Conservation (phyloP, 1,139 yeast genomes). For the Lodderomyces pseudojiufengensis region DNA sequence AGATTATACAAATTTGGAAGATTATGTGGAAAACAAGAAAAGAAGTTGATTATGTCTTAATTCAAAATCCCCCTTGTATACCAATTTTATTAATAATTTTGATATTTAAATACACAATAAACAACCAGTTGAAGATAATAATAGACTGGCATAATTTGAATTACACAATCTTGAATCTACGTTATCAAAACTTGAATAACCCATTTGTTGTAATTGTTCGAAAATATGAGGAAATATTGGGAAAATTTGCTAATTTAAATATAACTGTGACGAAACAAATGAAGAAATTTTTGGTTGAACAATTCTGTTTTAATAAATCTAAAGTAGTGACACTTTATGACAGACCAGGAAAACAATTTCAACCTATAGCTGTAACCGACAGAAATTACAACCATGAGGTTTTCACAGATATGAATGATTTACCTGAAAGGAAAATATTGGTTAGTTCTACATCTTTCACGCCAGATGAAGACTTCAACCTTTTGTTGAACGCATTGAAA, state of each 20-base stretch:
- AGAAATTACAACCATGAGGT: slow-evolving; percentile 20
- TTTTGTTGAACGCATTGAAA: slow-evolving; percentile 66
- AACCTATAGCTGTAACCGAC: slow-evolving; percentile 30
- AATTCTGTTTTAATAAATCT: slow-evolving; percentile 45
- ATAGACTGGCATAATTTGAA: slow-evolving; percentile 98
- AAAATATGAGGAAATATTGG: slow-evolving; percentile 55
- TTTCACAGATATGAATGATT: slow-evolving; percentile 30
- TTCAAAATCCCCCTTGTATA: slow-evolving; percentile 92
- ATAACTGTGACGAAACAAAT: slow-evolving; percentile 78
- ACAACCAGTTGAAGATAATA: slow-evolving; percentile 60
- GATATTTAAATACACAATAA: slow-evolving; percentile 48
- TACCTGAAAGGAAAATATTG: slow-evolving; percentile 52
- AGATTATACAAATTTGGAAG: slow-evolving; percentile 43
- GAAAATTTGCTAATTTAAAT: slow-evolving; percentile 57
- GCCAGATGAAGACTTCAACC: slow-evolving; percentile 84
- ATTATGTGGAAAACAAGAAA: slow-evolving; percentile 49
- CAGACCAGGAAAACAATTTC: slow-evolving; percentile 69
- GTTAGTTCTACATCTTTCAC: slow-evolving; percentile 92
- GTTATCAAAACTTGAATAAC: slow-evolving; percentile 51
- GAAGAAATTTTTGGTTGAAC: slow-evolving; percentile 54
- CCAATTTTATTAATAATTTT: slow-evolving; percentile 72
- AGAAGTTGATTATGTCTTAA: slow-evolving; percentile 65
- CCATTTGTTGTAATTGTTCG: slow-evolving; percentile 61
- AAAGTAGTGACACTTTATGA: slow-evolving; percentile 57
- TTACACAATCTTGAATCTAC: slow-evolving; percentile 73